Conservation (phyloP, 2,329 filamentous ascomycete genomes). For the Aspergillus awamori region DNA sequence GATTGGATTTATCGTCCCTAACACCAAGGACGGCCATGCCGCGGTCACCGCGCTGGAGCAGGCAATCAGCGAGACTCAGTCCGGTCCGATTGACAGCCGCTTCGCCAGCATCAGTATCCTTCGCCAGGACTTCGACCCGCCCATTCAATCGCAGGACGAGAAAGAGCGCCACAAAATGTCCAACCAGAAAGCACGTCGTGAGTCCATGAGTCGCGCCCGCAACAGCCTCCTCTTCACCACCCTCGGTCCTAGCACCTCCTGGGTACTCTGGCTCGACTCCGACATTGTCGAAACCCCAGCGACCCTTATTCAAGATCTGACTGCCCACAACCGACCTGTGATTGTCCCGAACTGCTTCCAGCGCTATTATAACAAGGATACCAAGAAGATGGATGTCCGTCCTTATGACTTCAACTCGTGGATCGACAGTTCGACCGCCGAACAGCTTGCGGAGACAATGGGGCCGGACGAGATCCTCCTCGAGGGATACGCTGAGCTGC, state of each 20-base stretch:
- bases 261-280: constrained; percentile 94
- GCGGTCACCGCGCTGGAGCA: constrained; percentile 82
- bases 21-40: constrained; percentile 86
- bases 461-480: constrained; percentile 87
- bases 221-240: constrained; percentile 97
- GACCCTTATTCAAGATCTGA: constrained; percentile 87
- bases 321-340: constrained; percentile 82
- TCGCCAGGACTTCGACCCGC: constrained; percentile 89
- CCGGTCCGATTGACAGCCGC: constrained; percentile 74
- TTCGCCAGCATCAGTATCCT: constrained; percentile 95
- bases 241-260: constrained; percentile 83
- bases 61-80: constrained; percentile 82
- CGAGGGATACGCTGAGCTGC: constrained; percentile 90
- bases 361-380: constrained; percentile 73
- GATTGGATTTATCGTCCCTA: constrained; percentile 92
- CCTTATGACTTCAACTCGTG: constrained; percentile 98
- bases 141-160: constrained; percentile 79
- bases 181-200: constrained; percentile 82
- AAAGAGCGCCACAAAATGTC: constrained; percentile 86
- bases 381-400: constrained; percentile 71
- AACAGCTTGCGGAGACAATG: constrained; percentile 76
- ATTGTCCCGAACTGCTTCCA: constrained; percentile 97
- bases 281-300: constrained; percentile 89
- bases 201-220: constrained; percentile 88
- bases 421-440: constrained; percentile 83